phyloP scores from a whole-genome alignment of 2,329 filamentous ascomycete genomes.

The Cadophora sp. region DNA sequence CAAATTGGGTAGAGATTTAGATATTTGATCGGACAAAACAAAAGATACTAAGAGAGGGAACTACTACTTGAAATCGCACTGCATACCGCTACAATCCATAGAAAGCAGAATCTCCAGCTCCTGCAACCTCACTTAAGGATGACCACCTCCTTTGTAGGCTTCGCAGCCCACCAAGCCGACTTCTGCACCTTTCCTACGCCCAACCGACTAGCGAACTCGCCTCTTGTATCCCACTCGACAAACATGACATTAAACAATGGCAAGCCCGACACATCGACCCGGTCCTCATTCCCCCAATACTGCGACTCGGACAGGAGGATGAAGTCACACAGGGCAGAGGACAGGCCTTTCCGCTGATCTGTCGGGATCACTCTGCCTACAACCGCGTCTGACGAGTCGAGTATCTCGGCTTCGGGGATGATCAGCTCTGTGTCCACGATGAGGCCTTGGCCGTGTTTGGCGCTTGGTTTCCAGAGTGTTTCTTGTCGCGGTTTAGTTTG shows the following conservation, averaged over 20 bases:
- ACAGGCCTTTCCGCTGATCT: background rate
- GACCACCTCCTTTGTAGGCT: background rate
- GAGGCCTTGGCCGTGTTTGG: background rate
- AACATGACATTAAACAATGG: background rate
- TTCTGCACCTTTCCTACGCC: background rate
- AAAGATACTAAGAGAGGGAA: background rate
- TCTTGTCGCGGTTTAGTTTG: background rate
- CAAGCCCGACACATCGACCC: background rate
- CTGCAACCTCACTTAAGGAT: background rate
- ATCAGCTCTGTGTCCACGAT: background rate
- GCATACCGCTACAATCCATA: background rate
- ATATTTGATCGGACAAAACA: background rate
- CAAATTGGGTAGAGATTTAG: background rate
- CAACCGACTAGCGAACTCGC: background rate
- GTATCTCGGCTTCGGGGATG: background rate
- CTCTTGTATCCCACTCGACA: background rate
- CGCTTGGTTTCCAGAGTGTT: background rate
- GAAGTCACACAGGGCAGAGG: background rate
- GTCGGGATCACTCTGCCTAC: background rate
- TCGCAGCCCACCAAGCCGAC: background rate
- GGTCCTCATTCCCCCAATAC: background rate
- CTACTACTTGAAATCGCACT: background rate
- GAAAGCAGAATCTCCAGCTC: background rate
- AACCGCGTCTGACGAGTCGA: background rate
- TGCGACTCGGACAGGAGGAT: background rate